Conservation (phyloP, 495 filamentous ascomycete genomes). For the Bryoglossum gracile region DNA sequence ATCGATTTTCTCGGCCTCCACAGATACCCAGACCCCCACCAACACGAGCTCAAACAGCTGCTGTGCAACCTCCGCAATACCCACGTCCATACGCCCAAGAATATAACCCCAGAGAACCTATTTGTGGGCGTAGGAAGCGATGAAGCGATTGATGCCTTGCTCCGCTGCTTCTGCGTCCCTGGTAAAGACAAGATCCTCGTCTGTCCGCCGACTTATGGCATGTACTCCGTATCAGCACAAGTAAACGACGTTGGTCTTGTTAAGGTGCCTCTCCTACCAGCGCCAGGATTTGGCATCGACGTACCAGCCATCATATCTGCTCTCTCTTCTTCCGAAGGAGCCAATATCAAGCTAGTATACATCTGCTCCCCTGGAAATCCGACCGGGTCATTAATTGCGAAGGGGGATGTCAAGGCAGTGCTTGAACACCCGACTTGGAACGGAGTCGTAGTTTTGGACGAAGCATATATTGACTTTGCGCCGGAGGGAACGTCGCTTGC, state of each 20-base stretch:
- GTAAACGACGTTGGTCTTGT: constrained; percentile 86
- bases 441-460: constrained; percentile 86
- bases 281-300: constrained; percentile 61
- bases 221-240: constrained; percentile 91
- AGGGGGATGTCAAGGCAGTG: constrained; percentile 64
- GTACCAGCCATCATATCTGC: constrained; percentile 56
- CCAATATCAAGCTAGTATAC: constrained; percentile 80
- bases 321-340: constrained; percentile 44
- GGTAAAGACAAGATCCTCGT: constrained; percentile 84
- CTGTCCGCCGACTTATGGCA: constrained; percentile 95
- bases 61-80: constrained; percentile 87
- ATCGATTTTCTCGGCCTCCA: constrained; percentile 69
- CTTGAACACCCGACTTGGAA: constrained; percentile 92
- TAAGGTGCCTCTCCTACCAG: constrained; percentile 64
- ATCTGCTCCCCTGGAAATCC: constrained; percentile 94
- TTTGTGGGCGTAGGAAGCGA: constrained; percentile 95
- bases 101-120: constrained; percentile 72
- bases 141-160: constrained; percentile 89
- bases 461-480: constrained; percentile 96
- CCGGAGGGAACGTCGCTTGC: constrained; percentile 71
- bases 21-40: constrained; percentile 96
- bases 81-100: constrained; percentile 65
- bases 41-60: constrained; percentile 72
- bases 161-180: constrained; percentile 86
- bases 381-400: constrained; percentile 68